Conservation (phyloP, 768 basidiomycete genomes). For the Rhodotorula kratochvilovae region DNA sequence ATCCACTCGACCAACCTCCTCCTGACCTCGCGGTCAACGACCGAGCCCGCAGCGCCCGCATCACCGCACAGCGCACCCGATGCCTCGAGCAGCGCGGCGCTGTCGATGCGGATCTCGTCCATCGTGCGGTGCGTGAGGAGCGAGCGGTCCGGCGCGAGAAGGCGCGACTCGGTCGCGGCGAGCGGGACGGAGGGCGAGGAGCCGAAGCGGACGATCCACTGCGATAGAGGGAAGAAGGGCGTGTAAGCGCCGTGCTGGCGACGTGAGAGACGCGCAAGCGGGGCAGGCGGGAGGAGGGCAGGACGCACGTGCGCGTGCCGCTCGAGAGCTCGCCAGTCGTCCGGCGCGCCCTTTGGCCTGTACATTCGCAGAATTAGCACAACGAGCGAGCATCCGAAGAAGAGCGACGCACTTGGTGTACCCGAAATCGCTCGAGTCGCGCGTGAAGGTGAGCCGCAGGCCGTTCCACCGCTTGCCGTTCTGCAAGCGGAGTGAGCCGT, state of each 20-base stretch:
- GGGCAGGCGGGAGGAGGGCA: not conserved
- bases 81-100: not conserved
- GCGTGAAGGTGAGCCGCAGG: not conserved
- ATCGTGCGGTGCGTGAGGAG: slow-evolving; percentile 23
- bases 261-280: not conserved
- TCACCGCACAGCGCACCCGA: too few species aligned
- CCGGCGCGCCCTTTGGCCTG: not conserved
- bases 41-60: too few species aligned
- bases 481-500: not conserved
- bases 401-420: not conserved
- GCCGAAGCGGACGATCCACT: not conserved
- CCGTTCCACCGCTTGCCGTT: not conserved
- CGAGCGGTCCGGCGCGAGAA: not conserved
- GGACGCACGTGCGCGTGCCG: not conserved
- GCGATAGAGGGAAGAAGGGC: not conserved
- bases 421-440: not conserved
- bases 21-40: too few species aligned
- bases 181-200: not conserved
- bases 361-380: too few species aligned
- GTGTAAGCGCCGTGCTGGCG: too few species aligned
- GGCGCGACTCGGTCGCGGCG: not conserved
- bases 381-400: not conserved
- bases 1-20: too few species aligned
- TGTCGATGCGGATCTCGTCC: slow-evolving; percentile 9
- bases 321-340: not conserved